Conservation (phyloP, 73 alveolate genomes). For the Urostyla sp. region DNA sequence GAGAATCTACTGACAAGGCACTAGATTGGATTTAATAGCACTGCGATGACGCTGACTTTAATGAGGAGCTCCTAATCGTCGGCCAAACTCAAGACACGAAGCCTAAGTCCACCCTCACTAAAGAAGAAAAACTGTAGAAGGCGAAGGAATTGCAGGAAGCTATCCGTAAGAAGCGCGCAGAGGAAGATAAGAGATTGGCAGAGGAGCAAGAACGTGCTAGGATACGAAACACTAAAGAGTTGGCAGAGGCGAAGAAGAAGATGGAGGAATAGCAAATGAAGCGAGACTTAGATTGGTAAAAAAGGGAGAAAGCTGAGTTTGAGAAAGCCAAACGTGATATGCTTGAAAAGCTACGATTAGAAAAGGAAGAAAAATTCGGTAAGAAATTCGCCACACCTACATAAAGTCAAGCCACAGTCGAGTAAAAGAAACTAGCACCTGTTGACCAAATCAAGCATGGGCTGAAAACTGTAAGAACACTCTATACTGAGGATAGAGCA, state of each 20-base stretch:
- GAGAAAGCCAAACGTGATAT: slow-evolving; percentile 41
- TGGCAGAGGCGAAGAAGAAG: slow-evolving; percentile 65
- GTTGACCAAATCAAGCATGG: slow-evolving; percentile 69
- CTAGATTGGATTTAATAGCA: slow-evolving; percentile 78
- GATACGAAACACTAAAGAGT: slow-evolving; percentile 57
- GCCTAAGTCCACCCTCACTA: slow-evolving; percentile 29
- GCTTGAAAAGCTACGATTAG: slow-evolving; percentile 61
- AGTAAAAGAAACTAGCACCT: slow-evolving; percentile 47
- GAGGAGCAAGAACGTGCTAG: slow-evolving; percentile 69
- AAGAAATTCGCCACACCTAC: slow-evolving; percentile 58
- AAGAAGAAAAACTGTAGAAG: slow-evolving; percentile 64
- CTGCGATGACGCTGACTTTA: slow-evolving; percentile 70
- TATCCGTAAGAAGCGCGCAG: slow-evolving; percentile 56
- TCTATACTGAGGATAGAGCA: slow-evolving; percentile 76
- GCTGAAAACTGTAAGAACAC: slow-evolving; percentile 63
- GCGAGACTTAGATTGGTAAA: slow-evolving; percentile 49
- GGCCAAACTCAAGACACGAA: neutral
- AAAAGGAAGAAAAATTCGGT: slow-evolving; percentile 75
- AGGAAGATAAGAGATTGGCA: slow-evolving; percentile 65
- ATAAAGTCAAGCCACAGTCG: slow-evolving; percentile 8
- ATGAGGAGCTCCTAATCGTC: slow-evolving; percentile 64
- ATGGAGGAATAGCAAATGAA: slow-evolving; percentile 75
- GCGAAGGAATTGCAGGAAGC: slow-evolving; percentile 70
- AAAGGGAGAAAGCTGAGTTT: slow-evolving; percentile 69
- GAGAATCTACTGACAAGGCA: slow-evolving; percentile 57